Base-by-base conservation (phyloP, 768 basidiomycete species). In the Lactarius deliciosus region DNA sequence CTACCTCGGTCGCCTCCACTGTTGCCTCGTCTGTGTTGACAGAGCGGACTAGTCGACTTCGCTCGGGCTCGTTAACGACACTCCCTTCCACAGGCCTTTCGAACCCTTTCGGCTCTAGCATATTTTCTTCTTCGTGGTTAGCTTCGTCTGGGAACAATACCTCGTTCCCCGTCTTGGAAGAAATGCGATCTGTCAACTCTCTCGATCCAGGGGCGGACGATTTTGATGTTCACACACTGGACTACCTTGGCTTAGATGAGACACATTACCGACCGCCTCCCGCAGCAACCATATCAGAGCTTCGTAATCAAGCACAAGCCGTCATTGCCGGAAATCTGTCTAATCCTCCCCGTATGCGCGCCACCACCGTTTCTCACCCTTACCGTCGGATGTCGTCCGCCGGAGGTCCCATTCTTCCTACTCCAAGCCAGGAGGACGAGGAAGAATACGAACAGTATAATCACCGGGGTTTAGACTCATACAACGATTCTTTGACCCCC, bases 241-340 rank as follows among this genome's bases (percentile, higher is more conserved):
- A 97, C 77, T 98, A 98, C 77, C 90, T 98, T 59, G 96, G 96
- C 54, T 82, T 98, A 72, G 96, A 95, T 72, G 96, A 94, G 69
- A 66, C 65, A n/a, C 47, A 79, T 64, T 81, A 84, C 70, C 84
- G 88, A 61, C 86, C 85, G 60, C 86, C 90, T n/a, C 88, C 88
- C 2, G 91, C 93, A 6, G 94, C 93, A 13, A 94, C 93, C 45
- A 87, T 96, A 68, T 86, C 91, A 22, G 95, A 96, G 77, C 80
- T 96, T 68, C 89, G 93, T 72, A 91, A 85, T 70, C 94, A 95
- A 74, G 91, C 92, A 45, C 94, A 95, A 76, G 90, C 91, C 55
- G 94, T 91, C 43, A 93, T 96, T 74, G 89, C 92, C 32, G 89
- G 89, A 60, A 92, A 91, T 73, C 79, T 94, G 54, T 87, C 85